Percentiles rank a stretch among this genome's conserved stretches.
Evolutionary conservation across 805 yeast genomes (phyloP).

Genomic region (Candida endomychidarum): DNA sequence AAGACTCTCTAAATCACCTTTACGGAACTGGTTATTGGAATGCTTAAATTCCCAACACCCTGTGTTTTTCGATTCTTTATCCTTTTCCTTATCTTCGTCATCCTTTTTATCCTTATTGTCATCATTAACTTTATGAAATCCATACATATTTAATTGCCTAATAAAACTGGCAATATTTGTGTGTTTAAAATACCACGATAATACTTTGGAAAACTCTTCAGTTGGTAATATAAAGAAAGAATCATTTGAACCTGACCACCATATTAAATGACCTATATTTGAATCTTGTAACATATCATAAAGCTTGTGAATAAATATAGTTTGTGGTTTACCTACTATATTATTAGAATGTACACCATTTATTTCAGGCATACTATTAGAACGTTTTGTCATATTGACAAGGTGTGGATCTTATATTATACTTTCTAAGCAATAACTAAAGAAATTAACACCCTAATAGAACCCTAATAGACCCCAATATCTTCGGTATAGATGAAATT

Average conservation of each 20-base stretch:
- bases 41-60: slow-evolving; percentile 85
- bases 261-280: slow-evolving; percentile 68
- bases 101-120: slow-evolving; percentile 22
- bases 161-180: slow-evolving; percentile 45
- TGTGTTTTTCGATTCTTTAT: slow-evolving; percentile 1
- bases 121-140: slow-evolving; percentile 46
- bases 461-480: no score
- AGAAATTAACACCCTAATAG: no score
- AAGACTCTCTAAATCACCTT: slow-evolving; percentile 76
- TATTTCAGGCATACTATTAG: slow-evolving; percentile 16
- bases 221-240: slow-evolving; percentile 81
- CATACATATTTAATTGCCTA: slow-evolving; percentile 46
- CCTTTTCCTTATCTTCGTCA: slow-evolving; percentile 12
- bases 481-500: slow-evolving; percentile 5
- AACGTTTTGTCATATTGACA: slow-evolving; percentile 13
- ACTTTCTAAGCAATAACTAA: no score
- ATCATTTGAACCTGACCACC: slow-evolving; percentile 76
- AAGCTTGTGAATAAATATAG: slow-evolving; percentile 78
- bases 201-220: slow-evolving; percentile 80
- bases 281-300: slow-evolving; percentile 88
- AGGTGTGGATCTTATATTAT: neutral
- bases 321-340: slow-evolving; percentile 34
- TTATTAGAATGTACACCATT: slow-evolving; percentile 1
- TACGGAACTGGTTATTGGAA: slow-evolving; percentile 70
- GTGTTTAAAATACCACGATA: slow-evolving; percentile 52